Evolutionary conservation across 1,284 basidiomycete genomes (phyloP).

Genomic region (Trichosporon faecale): DNA sequence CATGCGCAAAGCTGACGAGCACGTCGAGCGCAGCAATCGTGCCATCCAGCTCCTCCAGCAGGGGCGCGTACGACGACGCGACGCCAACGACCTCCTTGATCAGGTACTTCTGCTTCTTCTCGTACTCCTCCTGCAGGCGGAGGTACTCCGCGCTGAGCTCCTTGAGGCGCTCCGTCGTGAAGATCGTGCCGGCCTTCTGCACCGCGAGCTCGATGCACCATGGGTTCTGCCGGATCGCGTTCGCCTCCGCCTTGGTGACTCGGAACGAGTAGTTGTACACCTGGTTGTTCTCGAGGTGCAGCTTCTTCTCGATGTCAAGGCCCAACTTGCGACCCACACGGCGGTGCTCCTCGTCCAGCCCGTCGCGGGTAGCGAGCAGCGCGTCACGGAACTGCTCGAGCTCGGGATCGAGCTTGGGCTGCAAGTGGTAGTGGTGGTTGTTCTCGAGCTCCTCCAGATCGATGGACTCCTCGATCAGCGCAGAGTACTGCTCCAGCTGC

Average conservation of each 20-base stretch:
- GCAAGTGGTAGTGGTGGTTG: constrained; percentile 83
- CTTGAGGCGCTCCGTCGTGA: constrained; percentile 79
- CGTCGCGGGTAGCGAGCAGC: constrained; percentile 69
- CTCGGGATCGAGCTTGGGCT: constrained; percentile 61
- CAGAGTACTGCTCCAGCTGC: constrained; percentile 72
- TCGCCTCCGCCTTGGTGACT: constrained; percentile 85
- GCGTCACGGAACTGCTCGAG: constrained; percentile 69
- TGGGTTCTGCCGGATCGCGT: constrained; percentile 65
- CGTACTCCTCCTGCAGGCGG: constrained; percentile 68
- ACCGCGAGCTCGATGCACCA: constrained; percentile 82
- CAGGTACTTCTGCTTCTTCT: constrained; percentile 71
- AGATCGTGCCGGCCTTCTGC: constrained; percentile 83
- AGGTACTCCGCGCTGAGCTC: constrained; percentile 70
- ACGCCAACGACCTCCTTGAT: constrained; percentile 93
- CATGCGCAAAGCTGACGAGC: constrained; percentile 84
- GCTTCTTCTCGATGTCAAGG: constrained; percentile 90
- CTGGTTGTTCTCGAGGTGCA: constrained; percentile 90
- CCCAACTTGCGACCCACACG: constrained; percentile 69
- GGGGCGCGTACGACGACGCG: constrained; percentile 86
- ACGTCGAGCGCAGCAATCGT: constrained; percentile 90
- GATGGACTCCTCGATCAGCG: constrained; percentile 94
- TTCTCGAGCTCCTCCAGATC: constrained; percentile 78
- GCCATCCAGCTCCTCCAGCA: constrained; percentile 84
- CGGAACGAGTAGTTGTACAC: constrained; percentile 92
- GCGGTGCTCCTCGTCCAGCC: constrained; percentile 78